Base-by-base conservation (phyloP, 306 rosid genomes). In the Corylus heterophylla region DNA sequence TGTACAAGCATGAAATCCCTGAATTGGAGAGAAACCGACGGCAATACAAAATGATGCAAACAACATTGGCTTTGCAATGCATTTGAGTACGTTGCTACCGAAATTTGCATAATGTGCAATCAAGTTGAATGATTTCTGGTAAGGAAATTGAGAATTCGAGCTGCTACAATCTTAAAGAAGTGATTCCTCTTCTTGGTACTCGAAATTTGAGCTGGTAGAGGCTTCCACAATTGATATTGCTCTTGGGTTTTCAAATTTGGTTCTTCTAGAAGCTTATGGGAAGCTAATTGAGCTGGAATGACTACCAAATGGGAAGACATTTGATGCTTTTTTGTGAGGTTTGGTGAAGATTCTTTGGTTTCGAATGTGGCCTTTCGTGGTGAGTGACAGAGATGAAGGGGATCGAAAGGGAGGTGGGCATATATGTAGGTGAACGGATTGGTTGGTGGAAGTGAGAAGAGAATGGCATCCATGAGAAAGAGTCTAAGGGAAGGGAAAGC, bases 1-100 rank as follows among this genome's bases (percentile, higher is more conserved):
- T 0, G 92, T 97, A 18, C 82, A 80, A 79, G 42, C 72, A 37
- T 80, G 84, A 79, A 77, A 66, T 14, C 77, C 22, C 69, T 86
- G 82, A 78, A 89, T 27, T 7, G 92, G 83, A 67, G 90, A 70
- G 70, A 85, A 85, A 4, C 95, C 90, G 31, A 94, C 5, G 4
- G 91, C 93, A 76, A 89, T 77, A 55, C 91, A 94, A 31, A 92
- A 82, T 48, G 89, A 31, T n/a, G 88, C 77, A 51, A 79, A 83
- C 17, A 79, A 71, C 5, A 89, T 51, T 2, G 87, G 83, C 78
- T 80, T 83, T 5, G 67, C 75, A 47, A 88, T 22, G 81, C 79
- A 71, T 55, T 79, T 76, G 18, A 82, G 76, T 69, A 86, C 0
- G 59, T n/a, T 44, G 54, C 51, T 79, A 17, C 79, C 79, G 5